phyloP scores from a whole-genome alignment of 179 eudicot species.

The Gypsophila paniculata region DNA sequence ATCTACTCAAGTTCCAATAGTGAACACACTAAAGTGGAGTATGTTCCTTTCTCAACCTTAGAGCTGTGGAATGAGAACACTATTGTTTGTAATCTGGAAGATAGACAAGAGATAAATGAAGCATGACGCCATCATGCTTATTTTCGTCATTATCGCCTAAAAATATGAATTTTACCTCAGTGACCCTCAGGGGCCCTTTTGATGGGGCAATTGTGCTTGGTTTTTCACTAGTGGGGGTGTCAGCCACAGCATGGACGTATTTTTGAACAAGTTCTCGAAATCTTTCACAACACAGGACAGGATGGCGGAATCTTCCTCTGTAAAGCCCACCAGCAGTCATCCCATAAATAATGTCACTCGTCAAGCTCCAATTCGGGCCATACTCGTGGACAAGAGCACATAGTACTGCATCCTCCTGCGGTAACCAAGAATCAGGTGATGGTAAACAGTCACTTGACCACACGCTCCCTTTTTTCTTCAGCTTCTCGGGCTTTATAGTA shows the following conservation, averaged over 20 bases:
- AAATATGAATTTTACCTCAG: conserved; percentile 59
- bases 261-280: conserved; percentile 83
- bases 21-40: not conserved
- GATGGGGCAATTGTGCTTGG: conserved; percentile 47
- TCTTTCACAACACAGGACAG: conserved; percentile 87
- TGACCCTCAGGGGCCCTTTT: conserved; percentile 73
- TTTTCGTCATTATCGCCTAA: not conserved
- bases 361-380: conserved; percentile 89
- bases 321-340: conserved; percentile 83
- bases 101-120: not conserved
- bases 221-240: conserved; percentile 60
- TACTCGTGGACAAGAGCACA: conserved; percentile 93
- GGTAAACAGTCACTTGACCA: conserved; percentile 80
- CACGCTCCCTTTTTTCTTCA: conserved; percentile 59
- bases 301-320: conserved; percentile 87
- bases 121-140: not conserved
- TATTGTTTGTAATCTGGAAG: not conserved
- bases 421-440: conserved; percentile 77
- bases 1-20: not conserved
- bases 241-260: conserved; percentile 56
- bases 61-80: not conserved
- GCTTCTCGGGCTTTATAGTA: conserved; percentile 69
- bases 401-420: conserved; percentile 77
- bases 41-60: not conserved
- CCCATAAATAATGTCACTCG: conserved; percentile 73